Base-by-base conservation (phyloP, 257 asterid species). In the Lycium barbarum region DNA sequence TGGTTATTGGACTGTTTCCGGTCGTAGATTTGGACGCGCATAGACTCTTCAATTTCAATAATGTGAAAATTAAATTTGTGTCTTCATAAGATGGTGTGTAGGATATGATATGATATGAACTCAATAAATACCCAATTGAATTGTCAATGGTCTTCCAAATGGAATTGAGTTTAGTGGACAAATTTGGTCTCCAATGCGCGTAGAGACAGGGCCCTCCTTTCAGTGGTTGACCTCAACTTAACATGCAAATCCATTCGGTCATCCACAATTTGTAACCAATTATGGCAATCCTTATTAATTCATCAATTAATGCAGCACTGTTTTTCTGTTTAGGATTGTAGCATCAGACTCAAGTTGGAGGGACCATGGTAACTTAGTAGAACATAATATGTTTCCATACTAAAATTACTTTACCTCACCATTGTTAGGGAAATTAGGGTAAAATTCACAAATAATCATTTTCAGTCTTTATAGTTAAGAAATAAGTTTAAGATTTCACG, bases 161-260 rank as follows among this genome's bases (percentile, higher is more conserved):
- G 9, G 6, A 74, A 74, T 26, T 74, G 62, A 49, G 49, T 74
- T 76, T 76, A 51, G 20, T 76, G 58, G 12, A 76, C 63, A 76
- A 49, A 76, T 51, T 20, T 26, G 63, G 63, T 51, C 82, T 51
- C 6, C 63, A 76, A 76, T 76, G 47, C 82, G 82, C 82, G 82
- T 76, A 13, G 63, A 76, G 26, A 49, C 81, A 22, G 2, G 33
- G 33, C 12, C 79, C 79, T n/a, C 79, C 36, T 43, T 43, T 71
- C 81, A 47, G 11, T 7, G 3, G 20, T 18, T 72, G 36, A 47
- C 82, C 36, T 76, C 51, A 63, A 51, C 51, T 76, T 63, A 51
- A 76, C 13, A 74, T 49, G 59, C 12, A 11, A 74, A 45, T 72
- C 38, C 80, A 20, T 51, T 22, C 2, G 8, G 35, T 49, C 62